phyloP scores from a whole-genome alignment of 805 yeast species.

The Blastobotrys parvus region DNA sequence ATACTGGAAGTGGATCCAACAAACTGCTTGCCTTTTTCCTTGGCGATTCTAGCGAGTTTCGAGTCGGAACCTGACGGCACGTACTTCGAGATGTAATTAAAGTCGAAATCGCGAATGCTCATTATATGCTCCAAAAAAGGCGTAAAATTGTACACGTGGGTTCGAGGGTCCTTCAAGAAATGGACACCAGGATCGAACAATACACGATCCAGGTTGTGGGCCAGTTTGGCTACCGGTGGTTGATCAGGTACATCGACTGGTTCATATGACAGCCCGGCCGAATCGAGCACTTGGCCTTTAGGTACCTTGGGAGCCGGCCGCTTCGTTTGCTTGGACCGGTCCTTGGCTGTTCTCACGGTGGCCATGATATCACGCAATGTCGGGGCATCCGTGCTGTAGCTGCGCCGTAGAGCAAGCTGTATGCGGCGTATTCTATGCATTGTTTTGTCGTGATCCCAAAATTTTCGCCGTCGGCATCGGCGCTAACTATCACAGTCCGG shows the following conservation, averaged over 20 bases:
- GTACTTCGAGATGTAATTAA: constrained; percentile 46
- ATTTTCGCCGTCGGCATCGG: too few relatives aligned
- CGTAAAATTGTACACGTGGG: constrained; percentile 62
- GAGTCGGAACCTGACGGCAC: constrained; percentile 62
- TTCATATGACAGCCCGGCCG: constrained; percentile 7
- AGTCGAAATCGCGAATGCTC: constrained; percentile 58
- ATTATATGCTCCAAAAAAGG: constrained; percentile 52
- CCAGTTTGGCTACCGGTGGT: constrained; percentile 44
- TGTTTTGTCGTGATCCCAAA: too few relatives aligned
- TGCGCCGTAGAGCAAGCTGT: too few relatives aligned
- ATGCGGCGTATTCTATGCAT: too few relatives aligned
- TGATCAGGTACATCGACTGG: constrained; percentile 17
- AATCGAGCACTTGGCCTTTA: constrained; percentile 1
- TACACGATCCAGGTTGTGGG: constrained; percentile 61
- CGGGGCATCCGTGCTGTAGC: too few relatives aligned
- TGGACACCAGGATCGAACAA: constrained; percentile 78
- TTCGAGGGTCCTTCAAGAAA: constrained; percentile 66
- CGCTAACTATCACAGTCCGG: too few relatives aligned
- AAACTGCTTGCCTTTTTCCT: constrained; percentile 31
- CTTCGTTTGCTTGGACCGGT: too few relatives aligned
- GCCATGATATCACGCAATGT: too few relatives aligned
- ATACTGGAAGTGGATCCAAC: constrained; percentile 83
- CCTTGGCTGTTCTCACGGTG: too few relatives aligned
- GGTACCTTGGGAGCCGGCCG: background rate
- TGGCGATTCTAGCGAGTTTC: constrained; percentile 42